A percentile compares a stretch with the other conserved stretches of the same genome.
These are phyloP conservation scores for Scheffersomyces stipitis DNA, from an alignment of 805 yeast species.

Conservation along the genomic window DNA sequence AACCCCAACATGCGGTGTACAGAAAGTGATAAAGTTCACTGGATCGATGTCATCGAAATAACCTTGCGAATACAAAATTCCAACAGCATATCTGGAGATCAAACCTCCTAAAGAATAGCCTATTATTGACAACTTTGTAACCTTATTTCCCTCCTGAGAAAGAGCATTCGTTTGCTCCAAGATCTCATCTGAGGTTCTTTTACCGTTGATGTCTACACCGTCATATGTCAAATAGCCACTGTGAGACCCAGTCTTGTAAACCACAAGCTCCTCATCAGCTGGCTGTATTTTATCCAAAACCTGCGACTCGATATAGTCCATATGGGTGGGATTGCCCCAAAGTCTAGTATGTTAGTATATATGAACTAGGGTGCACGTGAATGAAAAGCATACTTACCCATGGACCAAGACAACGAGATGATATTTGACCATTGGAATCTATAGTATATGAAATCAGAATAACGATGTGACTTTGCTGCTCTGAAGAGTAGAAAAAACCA, in stretches of 20 bases:
- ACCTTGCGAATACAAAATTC: conserved; percentile 56
- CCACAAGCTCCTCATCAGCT: conserved; percentile 27
- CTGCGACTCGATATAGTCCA: conserved; percentile 57
- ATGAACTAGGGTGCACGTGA: conserved; percentile 8
- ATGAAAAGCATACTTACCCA: conserved; percentile 51
- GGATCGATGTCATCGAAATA: conserved; percentile 57
- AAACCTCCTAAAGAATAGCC: conserved; percentile 93
- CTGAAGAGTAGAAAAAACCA: no score
- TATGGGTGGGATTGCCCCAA: conserved; percentile 77
- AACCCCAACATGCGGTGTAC: conserved; percentile 68
- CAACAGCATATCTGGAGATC: conserved; percentile 77
- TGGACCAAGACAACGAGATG: conserved; percentile 76
- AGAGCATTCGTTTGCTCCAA: conserved; percentile 17
- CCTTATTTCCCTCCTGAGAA: conserved; percentile 26
- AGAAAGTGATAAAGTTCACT: conserved; percentile 51
- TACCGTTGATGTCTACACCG: conserved; percentile 84
- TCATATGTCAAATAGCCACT: conserved; percentile 79
- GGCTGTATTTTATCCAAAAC: conserved; percentile 31
- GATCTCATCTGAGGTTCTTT: conserved; percentile 71
- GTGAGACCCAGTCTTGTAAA: conserved; percentile 58
- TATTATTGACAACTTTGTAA: conserved; percentile 69
- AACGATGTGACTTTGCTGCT: no score
- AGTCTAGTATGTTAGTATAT: conserved; percentile 32
- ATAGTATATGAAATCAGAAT: no score
- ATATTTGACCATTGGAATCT: conserved; percentile 23